A percentile compares a stretch with the other conserved stretches of the same genome.
phyloP scores from a whole-genome alignment of 2,329 filamentous ascomycete genomes.

The Podosphaera aphanis region DNA sequence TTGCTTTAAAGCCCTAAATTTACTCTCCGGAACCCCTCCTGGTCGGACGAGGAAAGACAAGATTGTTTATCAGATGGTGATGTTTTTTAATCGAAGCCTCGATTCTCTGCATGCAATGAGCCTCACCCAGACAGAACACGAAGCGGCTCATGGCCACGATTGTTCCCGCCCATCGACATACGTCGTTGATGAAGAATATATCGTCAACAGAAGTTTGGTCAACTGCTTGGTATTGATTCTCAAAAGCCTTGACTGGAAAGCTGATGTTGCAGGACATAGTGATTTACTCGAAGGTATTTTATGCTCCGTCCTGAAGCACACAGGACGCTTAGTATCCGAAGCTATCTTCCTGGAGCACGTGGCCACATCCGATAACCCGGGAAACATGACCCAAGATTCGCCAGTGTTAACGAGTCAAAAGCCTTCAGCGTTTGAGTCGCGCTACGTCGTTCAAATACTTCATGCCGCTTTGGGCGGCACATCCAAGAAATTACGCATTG shows the following conservation, averaged over 20 bases:
- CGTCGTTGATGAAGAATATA: slow-evolving; percentile 6
- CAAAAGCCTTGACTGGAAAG: slow-evolving; percentile 8
- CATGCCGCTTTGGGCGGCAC: slow-evolving; percentile 8
- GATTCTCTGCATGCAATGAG: slow-evolving; percentile 5
- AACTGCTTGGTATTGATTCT: slow-evolving; percentile 6
- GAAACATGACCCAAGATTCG: slow-evolving; percentile 6
- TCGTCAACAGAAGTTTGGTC: slow-evolving; percentile 7
- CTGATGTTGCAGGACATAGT: slow-evolving; percentile 10
- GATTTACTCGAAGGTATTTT: slow-evolving; percentile 21
- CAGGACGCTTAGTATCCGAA: slow-evolving; percentile 19
- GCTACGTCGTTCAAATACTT: slow-evolving; percentile 11
- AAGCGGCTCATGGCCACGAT: neutral
- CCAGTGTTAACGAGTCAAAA: neutral
- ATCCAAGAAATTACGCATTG: slow-evolving; percentile 5
- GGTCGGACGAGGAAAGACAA: slow-evolving; percentile 6
- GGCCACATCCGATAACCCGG: slow-evolving; percentile 6
- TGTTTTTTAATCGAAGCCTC: slow-evolving; percentile 7
- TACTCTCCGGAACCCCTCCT: slow-evolving; percentile 8
- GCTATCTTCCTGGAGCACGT: slow-evolving; percentile 18
- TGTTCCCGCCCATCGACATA: slow-evolving; percentile 2
- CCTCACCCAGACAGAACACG: slow-evolving; percentile 5
- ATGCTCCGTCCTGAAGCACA: slow-evolving; percentile 17
- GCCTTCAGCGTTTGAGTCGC: slow-evolving; percentile 4
- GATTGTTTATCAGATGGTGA: slow-evolving; percentile 8
- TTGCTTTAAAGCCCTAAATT: slow-evolving; percentile 9